A percentile compares a stretch with the other conserved stretches of the same genome.
phyloP scores from a whole-genome alignment of 768 basidiomycete genomes.

The Plicaturopsis crispa region DNA sequence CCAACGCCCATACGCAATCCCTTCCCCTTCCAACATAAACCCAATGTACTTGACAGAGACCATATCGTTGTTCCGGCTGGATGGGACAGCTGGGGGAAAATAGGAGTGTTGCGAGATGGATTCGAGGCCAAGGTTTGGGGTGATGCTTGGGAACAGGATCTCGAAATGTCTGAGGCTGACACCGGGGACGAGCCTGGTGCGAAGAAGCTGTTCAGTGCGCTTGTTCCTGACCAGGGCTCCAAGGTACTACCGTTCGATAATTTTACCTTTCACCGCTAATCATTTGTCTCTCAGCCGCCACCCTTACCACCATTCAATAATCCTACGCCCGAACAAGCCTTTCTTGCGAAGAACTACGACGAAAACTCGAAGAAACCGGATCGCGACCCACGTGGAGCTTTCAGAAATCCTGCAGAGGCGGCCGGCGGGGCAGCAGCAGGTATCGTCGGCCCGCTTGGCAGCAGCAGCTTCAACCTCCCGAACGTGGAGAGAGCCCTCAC shows the following conservation, averaged over 20 bases:
- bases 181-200: conserved; percentile 45
- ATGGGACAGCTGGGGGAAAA: conserved; percentile 99
- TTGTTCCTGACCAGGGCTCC: conserved; percentile 70
- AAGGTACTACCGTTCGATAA: conserved; percentile 42
- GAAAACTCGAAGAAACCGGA: conserved; percentile 86
- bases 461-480: conserved; percentile 78
- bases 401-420: conserved; percentile 68
- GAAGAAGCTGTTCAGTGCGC: conserved; percentile 54
- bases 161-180: conserved; percentile 34
- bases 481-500: no score
- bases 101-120: conserved; percentile 80
- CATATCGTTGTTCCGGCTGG: conserved; percentile 88
- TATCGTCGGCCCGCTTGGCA: conserved; percentile 89
- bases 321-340: conserved; percentile 82
- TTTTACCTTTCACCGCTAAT: conserved; percentile 1
- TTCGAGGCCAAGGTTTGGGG: conserved; percentile 82
- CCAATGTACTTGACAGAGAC: conserved; percentile 91
- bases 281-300: conserved; percentile 34
- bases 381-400: conserved; percentile 82
- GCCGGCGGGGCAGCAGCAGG: conserved; percentile 50
- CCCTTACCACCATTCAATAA: conserved; percentile 72
- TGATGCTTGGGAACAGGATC: conserved; percentile 72
- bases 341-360: conserved; percentile 88
- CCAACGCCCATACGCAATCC: conserved; percentile 58
- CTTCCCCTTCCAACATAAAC: conserved; percentile 81